These are phyloP conservation scores for Psilocybe mexicana DNA, from an alignment of 1,284 basidiomycete species.

Conservation along the genomic window DNA sequence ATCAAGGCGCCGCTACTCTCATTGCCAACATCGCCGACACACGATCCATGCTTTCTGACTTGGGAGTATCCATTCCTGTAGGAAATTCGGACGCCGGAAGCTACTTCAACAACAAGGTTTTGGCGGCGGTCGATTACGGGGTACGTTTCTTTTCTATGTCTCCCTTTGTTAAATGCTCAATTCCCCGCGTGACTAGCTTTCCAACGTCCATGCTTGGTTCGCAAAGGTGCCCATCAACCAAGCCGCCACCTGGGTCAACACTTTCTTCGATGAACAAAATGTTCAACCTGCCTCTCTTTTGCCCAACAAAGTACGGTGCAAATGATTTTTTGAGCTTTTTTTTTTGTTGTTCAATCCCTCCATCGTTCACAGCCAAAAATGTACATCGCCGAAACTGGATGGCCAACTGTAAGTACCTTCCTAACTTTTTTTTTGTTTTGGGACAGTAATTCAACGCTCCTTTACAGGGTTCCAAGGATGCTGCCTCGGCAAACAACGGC, in stretches of 20 bases:
- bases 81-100: slow-evolving; percentile 92
- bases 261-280: slow-evolving; percentile 53
- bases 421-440: slow-evolving; percentile 9
- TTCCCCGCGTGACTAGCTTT: slow-evolving; percentile 40
- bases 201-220: slow-evolving; percentile 90
- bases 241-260: slow-evolving; percentile 60
- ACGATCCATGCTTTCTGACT: slow-evolving; percentile 48
- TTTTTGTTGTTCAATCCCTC: neutral
- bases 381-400: slow-evolving; percentile 93
- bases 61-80: slow-evolving; percentile 67
- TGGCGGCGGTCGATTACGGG: slow-evolving; percentile 74
- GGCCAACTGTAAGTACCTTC: slow-evolving; percentile 67
- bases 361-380: slow-evolving; percentile 52
- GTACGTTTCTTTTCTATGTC: slow-evolving; percentile 36
- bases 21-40: slow-evolving; percentile 70
- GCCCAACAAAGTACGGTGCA: slow-evolving; percentile 47
- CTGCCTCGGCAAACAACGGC: slow-evolving; percentile 58
- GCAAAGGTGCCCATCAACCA: slow-evolving; percentile 68
- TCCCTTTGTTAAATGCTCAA: slow-evolving; percentile 1
- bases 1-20: slow-evolving; percentile 52
- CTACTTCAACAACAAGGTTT: slow-evolving; percentile 76
- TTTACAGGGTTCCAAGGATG: slow-evolving; percentile 57
- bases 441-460: neutral
- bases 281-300: slow-evolving; percentile 49
- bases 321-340: neutral